Evolutionary conservation across 1,139 yeast species (phyloP).

Genomic region (Fermentozyma sake): DNA sequence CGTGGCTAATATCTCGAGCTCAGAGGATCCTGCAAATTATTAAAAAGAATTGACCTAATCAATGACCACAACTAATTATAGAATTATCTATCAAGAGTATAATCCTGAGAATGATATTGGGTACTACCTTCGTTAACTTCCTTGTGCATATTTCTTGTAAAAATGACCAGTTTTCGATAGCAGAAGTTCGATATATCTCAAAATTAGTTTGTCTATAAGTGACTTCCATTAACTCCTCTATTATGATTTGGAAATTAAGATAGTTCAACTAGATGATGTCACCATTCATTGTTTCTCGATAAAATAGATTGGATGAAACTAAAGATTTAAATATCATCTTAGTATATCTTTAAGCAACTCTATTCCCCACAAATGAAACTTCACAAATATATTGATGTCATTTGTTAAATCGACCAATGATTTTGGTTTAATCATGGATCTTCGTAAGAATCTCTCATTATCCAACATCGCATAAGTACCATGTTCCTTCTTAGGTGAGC

Average conservation of each 20-base stretch:
- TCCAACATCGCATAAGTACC: conserved; percentile 21
- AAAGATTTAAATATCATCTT: conserved; percentile 3
- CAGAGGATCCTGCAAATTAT: too few species aligned
- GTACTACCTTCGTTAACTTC: too few species aligned
- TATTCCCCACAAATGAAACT: conserved; percentile 63
- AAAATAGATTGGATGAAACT: not conserved
- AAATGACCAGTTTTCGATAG: too few species aligned
- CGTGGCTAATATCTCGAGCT: conserved; percentile 9
- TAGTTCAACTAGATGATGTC: conserved; percentile 1
- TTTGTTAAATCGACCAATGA: conserved; percentile 56
- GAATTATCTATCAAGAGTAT: too few species aligned
- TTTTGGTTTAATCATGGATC: conserved; percentile 50
- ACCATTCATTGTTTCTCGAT: not conserved
- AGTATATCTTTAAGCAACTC: conserved; percentile 35
- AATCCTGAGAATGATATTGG: too few species aligned
- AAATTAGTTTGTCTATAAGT: too few species aligned
- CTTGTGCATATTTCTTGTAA: too few species aligned
- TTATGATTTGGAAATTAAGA: too few species aligned
- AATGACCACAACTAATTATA: too few species aligned
- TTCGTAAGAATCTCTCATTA: conserved; percentile 51
- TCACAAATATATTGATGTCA: conserved; percentile 57
- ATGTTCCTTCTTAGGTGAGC: conserved; percentile 1
- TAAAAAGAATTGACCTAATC: too few species aligned
- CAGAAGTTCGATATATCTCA: too few species aligned
- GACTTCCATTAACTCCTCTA: too few species aligned